Conservation (phyloP, 129 eudicot genomes). For the Heracleum sosnowskyi region DNA sequence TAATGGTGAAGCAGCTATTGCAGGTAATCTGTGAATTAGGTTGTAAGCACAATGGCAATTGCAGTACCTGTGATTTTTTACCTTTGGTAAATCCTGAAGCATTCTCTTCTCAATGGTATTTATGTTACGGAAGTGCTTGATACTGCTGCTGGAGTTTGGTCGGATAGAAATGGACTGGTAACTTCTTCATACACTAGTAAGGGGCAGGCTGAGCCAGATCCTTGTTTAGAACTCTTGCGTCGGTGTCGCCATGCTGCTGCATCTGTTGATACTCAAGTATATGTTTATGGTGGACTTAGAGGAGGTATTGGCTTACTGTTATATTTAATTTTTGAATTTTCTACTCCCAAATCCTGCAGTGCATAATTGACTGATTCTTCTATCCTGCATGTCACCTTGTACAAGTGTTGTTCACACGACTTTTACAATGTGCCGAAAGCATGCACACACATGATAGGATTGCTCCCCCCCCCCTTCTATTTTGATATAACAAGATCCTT, state of each 20-base stretch:
- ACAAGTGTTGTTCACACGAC: background rate
- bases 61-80: constrained; percentile 5
- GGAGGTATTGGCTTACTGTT: constrained; percentile 52
- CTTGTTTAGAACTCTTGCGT: constrained; percentile 75
- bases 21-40: constrained; percentile 39
- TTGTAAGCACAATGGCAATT: constrained; percentile 9
- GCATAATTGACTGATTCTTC: background rate
- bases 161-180: constrained; percentile 84
- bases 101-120: background rate
- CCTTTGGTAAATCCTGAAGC: constrained; percentile 3
- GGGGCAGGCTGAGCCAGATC: constrained; percentile 53
- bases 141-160: constrained; percentile 99
- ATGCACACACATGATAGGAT: background rate
- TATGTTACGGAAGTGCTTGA: constrained; percentile 60
- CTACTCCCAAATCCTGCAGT: background rate
- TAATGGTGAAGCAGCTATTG: constrained; percentile 85
- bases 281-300: constrained; percentile 86
- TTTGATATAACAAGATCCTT: background rate
- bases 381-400: background rate
- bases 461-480: background rate
- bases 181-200: constrained; percentile 54
- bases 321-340: constrained; percentile 3
- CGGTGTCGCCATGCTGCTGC: constrained; percentile 99
- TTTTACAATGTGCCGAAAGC: background rate
- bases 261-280: constrained; percentile 77